Percentiles rank a stretch among this genome's conserved stretches.
phyloP scores from a whole-genome alignment of 192 early-diverging fungal genomes.

The Coemansia sp. region DNA sequence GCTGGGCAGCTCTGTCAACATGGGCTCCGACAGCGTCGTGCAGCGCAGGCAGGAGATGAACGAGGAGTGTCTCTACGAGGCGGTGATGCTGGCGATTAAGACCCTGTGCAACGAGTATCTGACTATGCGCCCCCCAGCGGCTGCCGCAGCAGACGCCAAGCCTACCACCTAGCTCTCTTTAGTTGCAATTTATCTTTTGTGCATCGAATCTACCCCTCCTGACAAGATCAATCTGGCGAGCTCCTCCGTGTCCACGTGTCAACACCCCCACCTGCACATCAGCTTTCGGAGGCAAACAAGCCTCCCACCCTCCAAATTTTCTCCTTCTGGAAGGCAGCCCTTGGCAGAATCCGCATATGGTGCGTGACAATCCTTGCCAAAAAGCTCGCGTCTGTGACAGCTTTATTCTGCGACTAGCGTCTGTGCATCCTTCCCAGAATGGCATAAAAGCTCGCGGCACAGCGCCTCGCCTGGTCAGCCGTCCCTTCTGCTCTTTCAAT shows the following conservation, averaged over 20 bases:
- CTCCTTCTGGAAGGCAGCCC: not conserved
- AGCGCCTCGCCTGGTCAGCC: not conserved
- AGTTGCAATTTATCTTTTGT: not conserved
- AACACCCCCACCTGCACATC: not conserved
- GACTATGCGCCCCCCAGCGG: conserved; percentile 23
- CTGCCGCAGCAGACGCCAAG: not conserved
- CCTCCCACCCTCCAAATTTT: not conserved
- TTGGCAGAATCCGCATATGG: not conserved
- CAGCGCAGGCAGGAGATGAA: conserved; percentile 52
- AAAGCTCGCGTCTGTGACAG: not conserved
- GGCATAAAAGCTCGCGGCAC: not conserved
- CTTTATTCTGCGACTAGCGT: too few species aligned
- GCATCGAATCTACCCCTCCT: not conserved
- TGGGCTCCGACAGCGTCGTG: conserved; percentile 33
- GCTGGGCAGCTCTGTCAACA: conserved; percentile 40
- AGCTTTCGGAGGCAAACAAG: not conserved
- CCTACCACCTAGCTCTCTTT: not conserved
- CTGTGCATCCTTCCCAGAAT: not conserved
- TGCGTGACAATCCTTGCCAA: not conserved
- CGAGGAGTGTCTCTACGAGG: conserved; percentile 52
- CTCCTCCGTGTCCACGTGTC: not conserved
- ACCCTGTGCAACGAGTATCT: conserved; percentile 51
- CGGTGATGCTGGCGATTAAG: conserved; percentile 53
- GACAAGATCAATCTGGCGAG: not conserved
- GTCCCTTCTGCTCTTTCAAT: not conserved